Evolutionary conservation across 495 filamentous ascomycete species (phyloP).

Genomic region (Neurospora sublineolata): DNA sequence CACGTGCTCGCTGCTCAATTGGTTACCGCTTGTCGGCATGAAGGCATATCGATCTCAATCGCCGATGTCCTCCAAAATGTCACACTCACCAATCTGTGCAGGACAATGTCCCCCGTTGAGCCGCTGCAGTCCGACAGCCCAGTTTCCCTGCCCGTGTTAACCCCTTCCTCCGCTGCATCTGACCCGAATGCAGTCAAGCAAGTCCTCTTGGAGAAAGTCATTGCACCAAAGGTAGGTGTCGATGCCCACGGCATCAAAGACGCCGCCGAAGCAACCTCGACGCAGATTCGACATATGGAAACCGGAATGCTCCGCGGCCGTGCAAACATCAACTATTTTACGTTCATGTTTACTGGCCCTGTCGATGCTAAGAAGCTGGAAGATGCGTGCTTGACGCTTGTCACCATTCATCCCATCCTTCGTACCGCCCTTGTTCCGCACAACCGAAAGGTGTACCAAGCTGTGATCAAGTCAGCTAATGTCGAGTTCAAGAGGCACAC

Average conservation of each 20-base stretch:
- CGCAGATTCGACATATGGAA: constrained; percentile 35
- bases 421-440: constrained; percentile 34
- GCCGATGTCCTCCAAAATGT: constrained; percentile 25
- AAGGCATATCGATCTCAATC: constrained; percentile 26
- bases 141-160: neutral
- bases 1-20: constrained; percentile 29
- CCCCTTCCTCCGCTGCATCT: constrained; percentile 3
- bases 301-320: constrained; percentile 31
- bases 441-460: constrained; percentile 33
- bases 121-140: constrained; percentile 3
- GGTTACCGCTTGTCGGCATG: constrained; percentile 26
- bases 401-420: constrained; percentile 31
- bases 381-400: constrained; percentile 27
- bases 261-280: constrained; percentile 30
- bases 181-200: constrained; percentile 15
- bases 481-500: constrained; percentile 30
- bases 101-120: constrained; percentile 14
- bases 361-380: constrained; percentile 33
- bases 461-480: constrained; percentile 26
- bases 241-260: constrained; percentile 28
- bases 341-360: constrained; percentile 30
- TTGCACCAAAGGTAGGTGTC: constrained; percentile 26
- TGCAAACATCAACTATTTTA: constrained; percentile 33
- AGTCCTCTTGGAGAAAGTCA: constrained; percentile 19
- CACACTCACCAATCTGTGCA: constrained; percentile 30